Percentiles rank a stretch among this genome's conserved stretches.
Conservation (phyloP, 148 eudicot genomes). For the Suaeda aralocaspica region DNA sequence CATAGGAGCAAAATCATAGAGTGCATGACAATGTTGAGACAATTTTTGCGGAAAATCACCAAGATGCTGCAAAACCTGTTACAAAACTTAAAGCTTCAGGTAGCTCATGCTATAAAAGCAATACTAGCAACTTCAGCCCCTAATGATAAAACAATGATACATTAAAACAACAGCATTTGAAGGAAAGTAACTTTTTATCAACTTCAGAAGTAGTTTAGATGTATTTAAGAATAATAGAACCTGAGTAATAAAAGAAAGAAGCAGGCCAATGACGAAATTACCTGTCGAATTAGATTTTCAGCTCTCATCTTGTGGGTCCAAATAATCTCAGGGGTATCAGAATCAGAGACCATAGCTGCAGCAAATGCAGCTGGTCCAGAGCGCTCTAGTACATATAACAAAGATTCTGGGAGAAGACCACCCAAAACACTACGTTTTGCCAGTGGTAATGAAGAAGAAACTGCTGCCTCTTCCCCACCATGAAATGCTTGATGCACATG, state of each 20-base stretch:
- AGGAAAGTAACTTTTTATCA: background rate
- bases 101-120: background rate
- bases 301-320: slow-evolving; percentile 99
- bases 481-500: slow-evolving; percentile 98
- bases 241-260: background rate
- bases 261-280: slow-evolving; percentile 28
- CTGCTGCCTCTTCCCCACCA: slow-evolving; percentile 99
- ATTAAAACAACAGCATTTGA: background rate
- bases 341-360: slow-evolving; percentile 99
- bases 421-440: slow-evolving; percentile 98
- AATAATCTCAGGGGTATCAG: slow-evolving; percentile 97
- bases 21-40: slow-evolving; percentile 88
- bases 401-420: slow-evolving; percentile 93
- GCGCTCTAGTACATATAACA: slow-evolving; percentile 93
- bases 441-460: slow-evolving; percentile 90
- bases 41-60: slow-evolving; percentile 98
- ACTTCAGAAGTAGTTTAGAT: background rate
- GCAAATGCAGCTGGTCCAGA: slow-evolving; percentile 94
- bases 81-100: slow-evolving; percentile 16
- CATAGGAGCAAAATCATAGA: slow-evolving; percentile 99
- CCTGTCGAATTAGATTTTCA: slow-evolving; percentile 94
- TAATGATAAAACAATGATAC: background rate
- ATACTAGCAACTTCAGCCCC: background rate
- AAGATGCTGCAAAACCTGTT: slow-evolving; percentile 95
- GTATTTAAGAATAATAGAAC: background rate